phyloP scores from a whole-genome alignment of 2,329 filamentous ascomycete species.

The Verticillium albo-atrum region DNA sequence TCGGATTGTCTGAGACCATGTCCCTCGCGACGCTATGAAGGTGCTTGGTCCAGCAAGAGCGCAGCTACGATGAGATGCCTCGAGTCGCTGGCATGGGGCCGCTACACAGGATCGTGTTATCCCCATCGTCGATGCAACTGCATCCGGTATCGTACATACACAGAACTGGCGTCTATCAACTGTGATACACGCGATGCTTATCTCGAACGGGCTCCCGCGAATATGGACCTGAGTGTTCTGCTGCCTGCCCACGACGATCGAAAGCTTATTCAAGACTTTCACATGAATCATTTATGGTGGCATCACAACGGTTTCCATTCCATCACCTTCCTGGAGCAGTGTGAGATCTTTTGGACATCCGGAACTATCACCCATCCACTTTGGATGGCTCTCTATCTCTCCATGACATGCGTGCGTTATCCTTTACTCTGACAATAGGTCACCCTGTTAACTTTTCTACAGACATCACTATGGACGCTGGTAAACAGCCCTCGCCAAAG shows the following conservation, averaged over 20 bases:
- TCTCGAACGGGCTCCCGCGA: not conserved
- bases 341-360: constrained; percentile 16
- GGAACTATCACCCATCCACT: constrained; percentile 16
- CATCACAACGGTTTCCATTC: constrained; percentile 20
- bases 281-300: constrained; percentile 18
- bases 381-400: constrained; percentile 21
- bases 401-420: constrained; percentile 12
- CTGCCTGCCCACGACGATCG: constrained; percentile 8
- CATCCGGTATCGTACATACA: constrained; percentile 16
- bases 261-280: constrained; percentile 16
- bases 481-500: constrained; percentile 14
- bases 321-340: constrained; percentile 17
- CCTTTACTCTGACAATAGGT: not conserved
- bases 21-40: not conserved
- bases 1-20: no score
- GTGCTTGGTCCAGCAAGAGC: not conserved
- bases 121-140: constrained; percentile 25
- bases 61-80: constrained; percentile 20
- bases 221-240: not conserved
- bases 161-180: constrained; percentile 17
- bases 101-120: constrained; percentile 26
- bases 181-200: constrained; percentile 11
- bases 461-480: constrained; percentile 14
- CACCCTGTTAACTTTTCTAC: not conserved
- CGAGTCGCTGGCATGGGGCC: constrained; percentile 31